A percentile compares a stretch with the other conserved stretches of the same genome.
Conservation (phyloP, 2,329 filamentous ascomycete species). For the Paracorniculantispora psalliotae region DNA sequence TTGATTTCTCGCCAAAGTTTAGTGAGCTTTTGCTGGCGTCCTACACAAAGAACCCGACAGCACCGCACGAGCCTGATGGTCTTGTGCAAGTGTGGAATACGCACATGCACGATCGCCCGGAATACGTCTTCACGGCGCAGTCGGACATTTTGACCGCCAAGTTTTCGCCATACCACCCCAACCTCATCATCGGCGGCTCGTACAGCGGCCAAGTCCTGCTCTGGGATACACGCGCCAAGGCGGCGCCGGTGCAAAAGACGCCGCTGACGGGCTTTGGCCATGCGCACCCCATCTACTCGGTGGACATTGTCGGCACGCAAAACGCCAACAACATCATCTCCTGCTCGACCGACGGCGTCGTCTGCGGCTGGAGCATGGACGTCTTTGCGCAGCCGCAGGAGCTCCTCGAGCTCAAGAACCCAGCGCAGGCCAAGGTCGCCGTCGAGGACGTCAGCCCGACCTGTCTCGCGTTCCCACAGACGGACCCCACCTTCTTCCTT, state of each 20-base stretch:
- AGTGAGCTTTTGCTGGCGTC: slow-evolving; percentile 88
- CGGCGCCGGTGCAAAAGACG: slow-evolving; percentile 89
- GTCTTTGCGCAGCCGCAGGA: slow-evolving; percentile 97
- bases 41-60: slow-evolving; percentile 95
- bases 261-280: slow-evolving; percentile 92
- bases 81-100: slow-evolving; percentile 96
- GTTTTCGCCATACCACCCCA: slow-evolving; percentile 98
- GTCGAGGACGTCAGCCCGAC: slow-evolving; percentile 94
- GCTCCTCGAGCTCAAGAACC: slow-evolving; percentile 80
- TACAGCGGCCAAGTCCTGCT: slow-evolving; percentile 95
- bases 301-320: slow-evolving; percentile 94
- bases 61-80: slow-evolving; percentile 88
- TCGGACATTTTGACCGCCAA: slow-evolving; percentile 93
- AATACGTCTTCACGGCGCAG: slow-evolving; percentile 94
- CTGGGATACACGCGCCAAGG: slow-evolving; percentile 91
- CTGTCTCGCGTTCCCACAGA: slow-evolving; percentile 88
- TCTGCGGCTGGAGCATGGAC: slow-evolving; percentile 96
- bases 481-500: slow-evolving; percentile 95
- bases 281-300: slow-evolving; percentile 91
- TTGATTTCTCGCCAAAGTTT: slow-evolving; percentile 94
- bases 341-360: slow-evolving; percentile 91
- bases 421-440: slow-evolving; percentile 66
- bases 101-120: slow-evolving; percentile 87
- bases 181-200: slow-evolving; percentile 89
- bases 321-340: slow-evolving; percentile 99